Base-by-base conservation (phyloP, 345 rosid genomes). In the Laguncularia racemosa region DNA sequence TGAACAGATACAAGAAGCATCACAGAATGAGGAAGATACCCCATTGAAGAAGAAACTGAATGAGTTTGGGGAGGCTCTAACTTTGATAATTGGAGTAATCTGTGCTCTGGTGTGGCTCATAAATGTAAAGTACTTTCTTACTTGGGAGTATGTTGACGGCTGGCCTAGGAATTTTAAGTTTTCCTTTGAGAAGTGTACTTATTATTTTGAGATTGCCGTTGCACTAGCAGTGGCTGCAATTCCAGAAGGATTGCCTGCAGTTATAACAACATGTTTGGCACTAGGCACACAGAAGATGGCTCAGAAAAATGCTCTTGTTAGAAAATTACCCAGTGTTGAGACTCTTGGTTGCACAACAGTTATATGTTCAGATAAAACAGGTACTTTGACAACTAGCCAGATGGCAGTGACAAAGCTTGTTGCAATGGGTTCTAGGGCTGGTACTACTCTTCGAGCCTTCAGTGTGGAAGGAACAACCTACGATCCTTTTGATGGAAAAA, bases 201-300 rank as follows among this genome's bases (percentile, higher is more conserved):
- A 92, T 53, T 92, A 92, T 80, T 92, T 92, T 65, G 96, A 92
- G 75, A 92, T 92, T 61, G 98, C 98, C 44, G 97, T 92, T 23
- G 97, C 98, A 19, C 69, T 89, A 73, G 96, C 95, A 0, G 98
- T 92, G 51, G 98, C 98, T 67, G 98, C 98, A 3, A 92, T 92
- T 65, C 98, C 98, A 13, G 96, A 92, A 74, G 98, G 98, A 62
- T 63, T 89, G 50, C 98, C 98, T 3, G 98, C 98, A 20, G 98
- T 89, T 62, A 92, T 92, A 48, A 92, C 98, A 44, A 89, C 98
- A 23, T 92, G 95, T 63, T 76, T 92, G 75, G 96, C 98, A 20
- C 85, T 89, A 18, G 98, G 98, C 26, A 92, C 98, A 0, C 70
- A 95, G 65, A 92, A 92, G 78, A 92, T 92, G 98, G 98, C 98